Conservation (phyloP, 2,329 filamentous ascomycete species). For the Capronia epimyces region DNA sequence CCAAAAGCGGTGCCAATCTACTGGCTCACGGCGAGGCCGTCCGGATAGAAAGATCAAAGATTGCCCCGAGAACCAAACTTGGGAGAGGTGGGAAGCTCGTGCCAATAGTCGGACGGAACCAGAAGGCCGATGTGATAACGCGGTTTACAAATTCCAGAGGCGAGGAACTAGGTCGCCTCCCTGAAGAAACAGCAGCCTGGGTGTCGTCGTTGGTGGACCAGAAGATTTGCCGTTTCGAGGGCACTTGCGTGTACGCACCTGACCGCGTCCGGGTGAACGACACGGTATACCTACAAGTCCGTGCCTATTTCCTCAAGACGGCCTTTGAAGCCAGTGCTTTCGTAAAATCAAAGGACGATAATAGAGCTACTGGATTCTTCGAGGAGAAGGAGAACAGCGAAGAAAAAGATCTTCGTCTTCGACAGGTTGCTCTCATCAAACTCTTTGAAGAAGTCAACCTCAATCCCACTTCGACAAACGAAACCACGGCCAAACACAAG, state of each 20-base stretch:
- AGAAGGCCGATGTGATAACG: slow-evolving; percentile 78
- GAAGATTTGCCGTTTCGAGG: slow-evolving; percentile 79
- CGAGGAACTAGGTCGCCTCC: slow-evolving; percentile 77
- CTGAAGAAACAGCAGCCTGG: slow-evolving; percentile 84
- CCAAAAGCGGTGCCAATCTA: slow-evolving; percentile 69
- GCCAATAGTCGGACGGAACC: slow-evolving; percentile 44
- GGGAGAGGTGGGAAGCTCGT: slow-evolving; percentile 43
- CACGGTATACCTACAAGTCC: slow-evolving; percentile 84
- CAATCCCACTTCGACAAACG: slow-evolving; percentile 67
- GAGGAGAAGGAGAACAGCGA: slow-evolving; percentile 80
- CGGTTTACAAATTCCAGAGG: slow-evolving; percentile 77
- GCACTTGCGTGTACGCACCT: slow-evolving; percentile 80
- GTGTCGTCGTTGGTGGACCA: slow-evolving; percentile 90
- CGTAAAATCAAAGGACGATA: slow-evolving; percentile 58
- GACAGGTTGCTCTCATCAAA: slow-evolving; percentile 82
- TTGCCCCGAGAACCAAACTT: slow-evolving; percentile 52
- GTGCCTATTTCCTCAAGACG: slow-evolving; percentile 66
- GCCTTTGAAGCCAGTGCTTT: slow-evolving; percentile 66
- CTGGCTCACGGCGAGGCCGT: slow-evolving; percentile 78
- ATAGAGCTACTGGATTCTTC: slow-evolving; percentile 68
- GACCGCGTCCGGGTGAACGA: slow-evolving; percentile 83
- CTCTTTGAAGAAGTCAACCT: slow-evolving; percentile 86
- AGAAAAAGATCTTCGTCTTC: slow-evolving; percentile 73
- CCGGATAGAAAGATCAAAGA: slow-evolving; percentile 78
- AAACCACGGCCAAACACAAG: slow-evolving; percentile 68